Conservation (phyloP, 2,329 filamentous ascomycete genomes). For the Neurospora crassa region DNA sequence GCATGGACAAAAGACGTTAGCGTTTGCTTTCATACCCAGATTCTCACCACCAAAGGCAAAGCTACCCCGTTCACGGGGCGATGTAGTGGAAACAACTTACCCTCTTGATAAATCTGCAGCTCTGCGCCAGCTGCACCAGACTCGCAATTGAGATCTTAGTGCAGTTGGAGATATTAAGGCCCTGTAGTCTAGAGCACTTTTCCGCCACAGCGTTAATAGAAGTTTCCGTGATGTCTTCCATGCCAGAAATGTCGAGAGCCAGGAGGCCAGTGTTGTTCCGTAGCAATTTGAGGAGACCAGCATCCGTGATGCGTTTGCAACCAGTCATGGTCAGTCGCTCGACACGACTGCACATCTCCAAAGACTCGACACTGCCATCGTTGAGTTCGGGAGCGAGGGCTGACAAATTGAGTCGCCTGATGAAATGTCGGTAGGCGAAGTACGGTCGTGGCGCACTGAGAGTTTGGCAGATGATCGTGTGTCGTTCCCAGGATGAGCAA, state of each 20-base stretch:
- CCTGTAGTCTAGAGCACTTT: slow-evolving; percentile 78
- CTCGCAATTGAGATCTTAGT: slow-evolving; percentile 78
- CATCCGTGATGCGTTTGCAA: slow-evolving; percentile 76
- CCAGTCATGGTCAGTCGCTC: slow-evolving; percentile 89
- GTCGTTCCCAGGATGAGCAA: slow-evolving; percentile 77
- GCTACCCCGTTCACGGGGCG: background rate
- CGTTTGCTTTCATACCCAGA: background rate
- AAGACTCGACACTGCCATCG: slow-evolving; percentile 78
- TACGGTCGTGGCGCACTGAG: slow-evolving; percentile 64
- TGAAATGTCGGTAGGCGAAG: slow-evolving; percentile 82
- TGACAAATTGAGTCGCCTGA: slow-evolving; percentile 86
- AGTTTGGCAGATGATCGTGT: slow-evolving; percentile 71
- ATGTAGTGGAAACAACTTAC: slow-evolving; percentile 37
- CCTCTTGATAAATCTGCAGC: slow-evolving; percentile 77
- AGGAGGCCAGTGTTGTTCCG: slow-evolving; percentile 71
- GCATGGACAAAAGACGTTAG: slow-evolving; percentile 8
- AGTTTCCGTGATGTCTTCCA: slow-evolving; percentile 74
- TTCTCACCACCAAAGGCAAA: background rate
- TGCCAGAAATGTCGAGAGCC: slow-evolving; percentile 80
- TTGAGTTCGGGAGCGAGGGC: slow-evolving; percentile 65
- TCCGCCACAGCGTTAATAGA: slow-evolving; percentile 70
- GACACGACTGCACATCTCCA: slow-evolving; percentile 78
- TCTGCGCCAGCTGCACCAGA: slow-evolving; percentile 68
- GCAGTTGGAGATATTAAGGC: slow-evolving; percentile 86
- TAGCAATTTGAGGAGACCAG: slow-evolving; percentile 70